A percentile compares a stretch with the other conserved stretches of the same genome.
Conservation (phyloP, 2,329 filamentous ascomycete species). For the Colletotrichum graminicola region DNA sequence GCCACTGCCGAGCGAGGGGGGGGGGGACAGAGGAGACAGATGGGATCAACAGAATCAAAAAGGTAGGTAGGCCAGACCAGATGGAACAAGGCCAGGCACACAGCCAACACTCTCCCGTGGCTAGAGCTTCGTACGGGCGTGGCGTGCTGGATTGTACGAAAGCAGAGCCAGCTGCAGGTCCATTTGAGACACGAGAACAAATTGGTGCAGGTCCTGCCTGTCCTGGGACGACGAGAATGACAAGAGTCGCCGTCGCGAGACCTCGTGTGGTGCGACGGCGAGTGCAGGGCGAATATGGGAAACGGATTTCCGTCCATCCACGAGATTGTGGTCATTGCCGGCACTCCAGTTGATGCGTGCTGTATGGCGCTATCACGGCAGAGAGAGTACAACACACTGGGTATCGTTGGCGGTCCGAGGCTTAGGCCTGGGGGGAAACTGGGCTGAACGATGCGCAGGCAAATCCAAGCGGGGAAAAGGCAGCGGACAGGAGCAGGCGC, state of each 20-base stretch:
- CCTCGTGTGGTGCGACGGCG: not conserved
- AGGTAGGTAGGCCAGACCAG: conserved; percentile 23
- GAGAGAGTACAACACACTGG: not conserved
- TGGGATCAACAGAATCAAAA: conserved; percentile 14
- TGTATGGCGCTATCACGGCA: conserved; percentile 19
- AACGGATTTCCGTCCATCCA: conserved; percentile 10
- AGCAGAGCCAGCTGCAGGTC: conserved; percentile 16
- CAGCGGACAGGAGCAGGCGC: conserved; percentile 25
- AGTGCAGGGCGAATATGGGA: not conserved
- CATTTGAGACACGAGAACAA: conserved; percentile 30
- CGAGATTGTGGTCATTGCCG: conserved; percentile 7
- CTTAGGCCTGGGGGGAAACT: conserved; percentile 16
- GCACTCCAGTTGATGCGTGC: conserved; percentile 1
- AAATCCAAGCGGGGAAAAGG: conserved; percentile 34
- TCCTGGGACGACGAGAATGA: not conserved
- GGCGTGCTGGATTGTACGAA: not conserved
- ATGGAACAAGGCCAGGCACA: conserved; percentile 31
- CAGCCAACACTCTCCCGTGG: conserved; percentile 7
- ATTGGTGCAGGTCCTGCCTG: not conserved
- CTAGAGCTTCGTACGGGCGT: conserved; percentile 7
- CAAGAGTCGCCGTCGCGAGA: not conserved
- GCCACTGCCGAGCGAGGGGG: conserved; percentile 28
- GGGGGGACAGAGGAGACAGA: conserved; percentile 19
- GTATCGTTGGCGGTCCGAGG: conserved; percentile 27
- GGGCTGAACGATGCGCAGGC: conserved; percentile 28